phyloP scores from a whole-genome alignment of 331 rosid genomes.

The Telfairia occidentalis region DNA sequence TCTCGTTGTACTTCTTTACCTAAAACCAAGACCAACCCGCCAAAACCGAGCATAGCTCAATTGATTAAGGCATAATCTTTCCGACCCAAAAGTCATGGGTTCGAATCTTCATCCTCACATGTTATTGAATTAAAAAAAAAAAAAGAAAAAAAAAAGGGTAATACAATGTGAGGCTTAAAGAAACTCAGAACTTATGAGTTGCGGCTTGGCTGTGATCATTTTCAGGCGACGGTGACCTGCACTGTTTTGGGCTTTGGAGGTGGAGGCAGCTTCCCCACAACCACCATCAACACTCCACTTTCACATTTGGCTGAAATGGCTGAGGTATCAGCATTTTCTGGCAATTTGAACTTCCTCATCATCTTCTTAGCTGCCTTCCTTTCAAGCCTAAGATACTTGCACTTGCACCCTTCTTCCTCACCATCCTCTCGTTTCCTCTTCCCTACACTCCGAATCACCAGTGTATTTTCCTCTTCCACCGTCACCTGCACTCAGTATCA shows the following conservation, averaged over 20 bases:
- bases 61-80: too few relatives aligned
- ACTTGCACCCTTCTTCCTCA: conserved; percentile 72
- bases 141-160: too few relatives aligned
- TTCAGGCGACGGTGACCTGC: conserved; percentile 30
- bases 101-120: too few relatives aligned
- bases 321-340: conserved; percentile 39
- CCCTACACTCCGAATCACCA: conserved; percentile 46
- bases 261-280: conserved; percentile 57
- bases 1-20: too few relatives aligned
- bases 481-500: conserved; percentile 17
- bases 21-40: too few relatives aligned
- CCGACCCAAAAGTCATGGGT: too few relatives aligned
- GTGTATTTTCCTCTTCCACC: conserved; percentile 49
- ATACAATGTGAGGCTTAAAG: too few relatives aligned
- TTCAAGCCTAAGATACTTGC: conserved; percentile 59
- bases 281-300: conserved; percentile 48
- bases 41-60: too few relatives aligned
- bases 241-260: conserved; percentile 51
- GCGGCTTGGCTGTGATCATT: too few relatives aligned
- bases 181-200: too few relatives aligned
- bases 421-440: conserved; percentile 55
- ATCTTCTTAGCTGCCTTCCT: conserved; percentile 45
- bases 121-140: too few relatives aligned
- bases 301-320: conserved; percentile 65
- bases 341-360: conserved; percentile 41